Percentiles rank a stretch among this genome's conserved stretches.
Conservation (phyloP, 2,329 filamentous ascomycete species). For the Magnaporthiopsis poae region DNA sequence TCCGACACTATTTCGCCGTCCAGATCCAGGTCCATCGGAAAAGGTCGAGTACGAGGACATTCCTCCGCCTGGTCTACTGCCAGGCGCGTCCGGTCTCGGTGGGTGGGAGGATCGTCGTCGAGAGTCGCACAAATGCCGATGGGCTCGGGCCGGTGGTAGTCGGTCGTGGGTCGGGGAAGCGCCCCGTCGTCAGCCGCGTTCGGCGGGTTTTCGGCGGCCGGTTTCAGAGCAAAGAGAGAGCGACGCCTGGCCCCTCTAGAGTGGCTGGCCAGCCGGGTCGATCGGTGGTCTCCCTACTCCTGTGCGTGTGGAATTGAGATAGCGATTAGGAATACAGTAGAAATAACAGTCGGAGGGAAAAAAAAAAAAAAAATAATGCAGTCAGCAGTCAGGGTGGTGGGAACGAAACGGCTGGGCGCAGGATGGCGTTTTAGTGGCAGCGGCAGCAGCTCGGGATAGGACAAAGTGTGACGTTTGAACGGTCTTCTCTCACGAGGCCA, state of each 20-base stretch:
- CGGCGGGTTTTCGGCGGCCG: not conserved
- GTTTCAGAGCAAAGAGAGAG: not conserved
- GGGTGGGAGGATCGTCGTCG: not conserved
- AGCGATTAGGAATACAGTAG: not conserved
- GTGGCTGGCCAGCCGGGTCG: not conserved
- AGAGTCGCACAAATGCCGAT: not conserved
- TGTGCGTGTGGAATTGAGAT: not conserved
- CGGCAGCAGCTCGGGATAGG: not conserved
- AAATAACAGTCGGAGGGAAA: not conserved
- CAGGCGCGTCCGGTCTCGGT: not conserved
- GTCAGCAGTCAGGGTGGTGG: not conserved
- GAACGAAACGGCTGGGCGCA: not conserved
- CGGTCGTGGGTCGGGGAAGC: not conserved
- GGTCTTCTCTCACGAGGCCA: not conserved
- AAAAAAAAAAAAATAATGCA: not conserved
- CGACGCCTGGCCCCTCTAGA: not conserved
- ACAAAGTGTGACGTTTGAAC: conserved; percentile 4
- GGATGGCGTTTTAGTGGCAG: not conserved
- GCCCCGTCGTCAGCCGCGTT: not conserved
- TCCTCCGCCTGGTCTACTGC: conserved; percentile 6
- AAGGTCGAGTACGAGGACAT: conserved; percentile 49
- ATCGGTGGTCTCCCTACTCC: not conserved
- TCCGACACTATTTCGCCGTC: conserved; percentile 21
- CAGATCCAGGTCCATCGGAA: conserved; percentile 34
- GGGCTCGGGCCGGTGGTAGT: too few relatives aligned